phyloP scores from a whole-genome alignment of 2,329 filamentous ascomycete genomes.

The Alternaria sp. region DNA sequence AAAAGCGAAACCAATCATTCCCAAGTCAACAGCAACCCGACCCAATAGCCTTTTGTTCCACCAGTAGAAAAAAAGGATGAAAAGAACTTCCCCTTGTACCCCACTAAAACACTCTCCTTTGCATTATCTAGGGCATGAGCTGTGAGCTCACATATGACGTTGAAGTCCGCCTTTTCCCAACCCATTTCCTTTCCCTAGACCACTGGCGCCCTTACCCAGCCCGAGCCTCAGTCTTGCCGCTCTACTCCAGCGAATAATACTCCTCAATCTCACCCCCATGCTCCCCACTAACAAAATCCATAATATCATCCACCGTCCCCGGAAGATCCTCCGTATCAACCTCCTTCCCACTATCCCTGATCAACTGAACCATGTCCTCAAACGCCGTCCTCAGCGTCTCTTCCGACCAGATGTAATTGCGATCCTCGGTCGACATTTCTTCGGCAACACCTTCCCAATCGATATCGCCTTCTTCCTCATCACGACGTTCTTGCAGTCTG shows the following conservation, averaged over 20 bases:
- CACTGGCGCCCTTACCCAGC: no score
- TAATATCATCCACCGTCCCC: conserved; percentile 31
- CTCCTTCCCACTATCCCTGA: conserved; percentile 11
- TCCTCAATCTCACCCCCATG: conserved; percentile 22
- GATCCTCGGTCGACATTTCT: neutral
- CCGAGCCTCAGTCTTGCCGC: no score
- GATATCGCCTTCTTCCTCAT: conserved; percentile 42
- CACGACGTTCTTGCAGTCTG: conserved; percentile 38
- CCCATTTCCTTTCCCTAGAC: no score
- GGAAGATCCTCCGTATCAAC: conserved; percentile 10
- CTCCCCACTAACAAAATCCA: conserved; percentile 23
- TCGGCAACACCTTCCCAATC: conserved; percentile 39
- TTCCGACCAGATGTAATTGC: conserved; percentile 24
- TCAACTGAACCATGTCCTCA: conserved; percentile 23
- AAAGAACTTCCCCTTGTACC: no score
- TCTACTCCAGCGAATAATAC: conserved; percentile 14
- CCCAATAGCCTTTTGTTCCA: no score
- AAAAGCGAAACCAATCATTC: no score
- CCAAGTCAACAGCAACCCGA: no score
- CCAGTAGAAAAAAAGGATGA: no score
- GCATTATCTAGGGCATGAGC: no score
- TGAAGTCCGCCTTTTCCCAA: no score
- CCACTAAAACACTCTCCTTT: no score
- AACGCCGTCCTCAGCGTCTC: conserved; percentile 32
- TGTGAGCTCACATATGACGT: no score